Evolutionary conservation across 495 filamentous ascomycete species (phyloP), one percentile per base, ranked within the genome.

Genomic region (Apiosordaria backusii): DNA sequence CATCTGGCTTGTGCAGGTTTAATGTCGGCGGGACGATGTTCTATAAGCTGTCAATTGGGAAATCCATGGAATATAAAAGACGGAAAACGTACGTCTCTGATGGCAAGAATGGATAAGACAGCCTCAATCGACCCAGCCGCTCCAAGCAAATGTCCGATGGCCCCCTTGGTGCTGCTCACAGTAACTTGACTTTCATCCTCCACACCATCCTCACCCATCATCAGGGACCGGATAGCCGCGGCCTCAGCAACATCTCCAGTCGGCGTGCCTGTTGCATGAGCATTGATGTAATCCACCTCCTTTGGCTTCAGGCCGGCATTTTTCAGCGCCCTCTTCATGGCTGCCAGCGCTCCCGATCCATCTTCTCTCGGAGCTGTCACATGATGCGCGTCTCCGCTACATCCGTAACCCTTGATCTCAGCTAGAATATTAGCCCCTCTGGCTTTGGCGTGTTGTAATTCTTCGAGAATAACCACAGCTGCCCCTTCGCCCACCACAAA

Each of bases 401-500:
- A 85, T 29, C 93, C 95, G 74, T 97, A 98, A 13, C 95, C 95
- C 74, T 80, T 86, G 0, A 99, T 67, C 77, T 98, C 93, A 57
- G 95, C 95, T 70, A 97, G 95, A 65, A 97, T 96, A 13, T 75
- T 80, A 25, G 92, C 92, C 2, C 89, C 88, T 53, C 95, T 84
- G 3, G 85, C 81, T 69, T 88, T 89, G 1, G 95, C 95, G 70
- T 97, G 95, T 67, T 93, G 89, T 5, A 97, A 81, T 72, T 97
- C 93, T 78, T 99, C 95, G 1, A 99, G 83, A 50, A 99, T 80
- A 5, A 97, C 64, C 0, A 98, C 88, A 5, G 90, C 94, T 2
- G 95, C 91, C 3, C 95, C 95, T 79, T 99, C 95, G 0, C 92
- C 88, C 18, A 99, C 90, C 5, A 99, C 94, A 69, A 99, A 99